phyloP scores from a whole-genome alignment of 805 yeast species.

The Candida ovalis region DNA sequence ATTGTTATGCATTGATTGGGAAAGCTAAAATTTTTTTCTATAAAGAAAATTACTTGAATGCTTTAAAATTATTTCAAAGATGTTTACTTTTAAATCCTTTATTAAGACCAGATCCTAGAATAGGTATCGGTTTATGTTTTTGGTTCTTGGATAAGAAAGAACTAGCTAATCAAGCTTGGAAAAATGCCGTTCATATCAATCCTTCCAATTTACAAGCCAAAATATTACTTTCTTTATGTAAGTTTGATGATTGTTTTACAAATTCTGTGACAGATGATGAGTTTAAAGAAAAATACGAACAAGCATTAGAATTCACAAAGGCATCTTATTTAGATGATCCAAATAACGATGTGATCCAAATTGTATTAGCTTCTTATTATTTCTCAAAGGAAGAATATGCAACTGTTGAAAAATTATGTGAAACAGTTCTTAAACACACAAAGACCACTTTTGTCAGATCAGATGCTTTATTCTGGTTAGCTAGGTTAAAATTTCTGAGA shows the following conservation, averaged over 20 bases:
- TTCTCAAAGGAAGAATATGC: slow-evolving; percentile 65
- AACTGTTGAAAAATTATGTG: slow-evolving; percentile 53
- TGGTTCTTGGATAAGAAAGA: slow-evolving; percentile 80
- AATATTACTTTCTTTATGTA: slow-evolving; percentile 61
- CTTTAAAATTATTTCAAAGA: slow-evolving; percentile 81
- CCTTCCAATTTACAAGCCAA: slow-evolving; percentile 57
- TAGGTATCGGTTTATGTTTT: slow-evolving; percentile 92
- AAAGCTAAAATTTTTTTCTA: slow-evolving; percentile 78
- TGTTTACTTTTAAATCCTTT: slow-evolving; percentile 73
- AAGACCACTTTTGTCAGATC: slow-evolving; percentile 39
- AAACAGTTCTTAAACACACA: slow-evolving; percentile 38
- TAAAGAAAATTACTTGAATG: slow-evolving; percentile 66
- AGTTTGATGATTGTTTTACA: slow-evolving; percentile 60
- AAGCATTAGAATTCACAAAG: slow-evolving; percentile 50
- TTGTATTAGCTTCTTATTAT: slow-evolving; percentile 65
- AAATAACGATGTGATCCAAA: slow-evolving; percentile 57
- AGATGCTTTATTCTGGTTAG: slow-evolving; percentile 81
- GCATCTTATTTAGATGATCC: slow-evolving; percentile 38
- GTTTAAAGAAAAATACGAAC: slow-evolving; percentile 56
- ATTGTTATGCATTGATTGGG: slow-evolving; percentile 74
- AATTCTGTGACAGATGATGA: slow-evolving; percentile 54
- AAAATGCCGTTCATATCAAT: slow-evolving; percentile 65
- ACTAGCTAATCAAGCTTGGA: slow-evolving; percentile 82
- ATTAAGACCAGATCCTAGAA: slow-evolving; percentile 84
- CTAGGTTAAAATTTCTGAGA: slow-evolving; percentile 63